Percentiles rank a stretch among this genome's conserved stretches.
phyloP scores from a whole-genome alignment of 2,329 filamentous ascomycete genomes.

The Pseudogymnoascus sp. region DNA sequence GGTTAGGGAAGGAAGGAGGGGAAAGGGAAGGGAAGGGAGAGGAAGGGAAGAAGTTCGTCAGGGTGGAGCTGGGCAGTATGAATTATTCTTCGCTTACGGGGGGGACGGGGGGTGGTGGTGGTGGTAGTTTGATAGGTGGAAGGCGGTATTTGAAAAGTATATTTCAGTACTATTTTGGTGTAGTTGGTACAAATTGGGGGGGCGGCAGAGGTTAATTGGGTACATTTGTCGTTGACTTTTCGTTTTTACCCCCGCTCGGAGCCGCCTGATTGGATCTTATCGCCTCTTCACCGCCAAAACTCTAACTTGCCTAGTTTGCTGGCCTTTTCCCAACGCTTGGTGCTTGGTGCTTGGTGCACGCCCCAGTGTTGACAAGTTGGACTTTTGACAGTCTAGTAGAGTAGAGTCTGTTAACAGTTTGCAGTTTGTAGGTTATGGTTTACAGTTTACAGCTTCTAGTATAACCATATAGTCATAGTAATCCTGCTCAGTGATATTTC shows the following conservation, averaged over 20 bases:
- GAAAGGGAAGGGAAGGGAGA: conserved; percentile 20
- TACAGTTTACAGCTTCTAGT: background rate
- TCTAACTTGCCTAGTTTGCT: background rate
- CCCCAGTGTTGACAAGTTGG: background rate
- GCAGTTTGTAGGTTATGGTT: too few species aligned
- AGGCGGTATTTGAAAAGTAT: too few species aligned
- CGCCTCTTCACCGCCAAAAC: conserved; percentile 9
- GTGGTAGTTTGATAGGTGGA: background rate
- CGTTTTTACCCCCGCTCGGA: background rate
- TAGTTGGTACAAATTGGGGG: background rate
- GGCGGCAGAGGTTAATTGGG: conserved; percentile 1
- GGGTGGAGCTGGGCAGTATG: conserved; percentile 13
- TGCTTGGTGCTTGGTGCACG: too few species aligned
- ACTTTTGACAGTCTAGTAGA: background rate
- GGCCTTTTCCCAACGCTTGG: conserved; percentile 1
- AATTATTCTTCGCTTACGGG: conserved; percentile 3
- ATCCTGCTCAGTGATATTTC: background rate
- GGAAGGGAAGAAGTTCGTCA: conserved; percentile 22
- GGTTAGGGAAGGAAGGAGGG: conserved; percentile 17
- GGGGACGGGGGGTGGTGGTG: too few species aligned
- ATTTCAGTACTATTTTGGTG: background rate
- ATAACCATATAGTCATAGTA: background rate
- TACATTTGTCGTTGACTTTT: conserved; percentile 5
- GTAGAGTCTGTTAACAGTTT: too few species aligned
- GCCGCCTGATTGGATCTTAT: conserved; percentile 8